Conservation (phyloP, 768 basidiomycete genomes). For the Heimioporus sp. region DNA sequence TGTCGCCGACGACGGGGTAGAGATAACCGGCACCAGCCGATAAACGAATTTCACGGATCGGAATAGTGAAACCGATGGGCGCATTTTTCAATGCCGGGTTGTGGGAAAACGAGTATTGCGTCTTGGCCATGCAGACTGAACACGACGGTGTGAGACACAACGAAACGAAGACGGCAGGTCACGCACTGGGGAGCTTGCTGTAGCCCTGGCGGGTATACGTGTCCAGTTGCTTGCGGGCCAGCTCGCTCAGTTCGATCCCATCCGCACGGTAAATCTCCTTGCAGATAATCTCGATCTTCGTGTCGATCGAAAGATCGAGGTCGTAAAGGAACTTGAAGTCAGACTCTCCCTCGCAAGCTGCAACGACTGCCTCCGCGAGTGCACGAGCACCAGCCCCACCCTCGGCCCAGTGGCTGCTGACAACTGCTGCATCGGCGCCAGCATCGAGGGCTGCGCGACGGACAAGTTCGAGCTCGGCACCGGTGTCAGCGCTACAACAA, state of each 20-base stretch:
- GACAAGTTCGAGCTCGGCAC: constrained; percentile 85
- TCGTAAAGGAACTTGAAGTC: constrained; percentile 94
- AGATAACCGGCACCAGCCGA: constrained; percentile 96
- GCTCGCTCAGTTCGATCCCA: constrained; percentile 82
- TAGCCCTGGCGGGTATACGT: constrained; percentile 93
- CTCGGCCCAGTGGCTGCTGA: constrained; percentile 97
- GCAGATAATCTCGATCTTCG: constrained; percentile 86
- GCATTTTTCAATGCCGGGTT: constrained; percentile 89
- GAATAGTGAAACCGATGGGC: constrained; percentile 89
- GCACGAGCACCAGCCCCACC: constrained; percentile 89
- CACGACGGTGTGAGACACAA: constrained; percentile 3
- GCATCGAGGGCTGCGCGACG: constrained; percentile 75
- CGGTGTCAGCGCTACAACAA: constrained; percentile 72
- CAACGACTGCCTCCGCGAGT: constrained; percentile 90
- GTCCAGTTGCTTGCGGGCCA: constrained; percentile 82
- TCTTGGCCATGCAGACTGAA: constrained; percentile 95
- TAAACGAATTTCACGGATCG: constrained; percentile 83
- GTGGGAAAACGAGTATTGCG: constrained; percentile 96
- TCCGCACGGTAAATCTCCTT: constrained; percentile 94
- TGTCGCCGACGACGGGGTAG: constrained; percentile 92
- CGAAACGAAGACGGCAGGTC: neutral
- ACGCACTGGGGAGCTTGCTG: constrained; percentile 70
- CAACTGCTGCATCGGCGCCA: constrained; percentile 92
- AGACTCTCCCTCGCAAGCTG: constrained; percentile 78
- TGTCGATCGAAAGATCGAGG: constrained; percentile 74